Percentiles rank a stretch among this genome's conserved stretches.
phyloP scores from a whole-genome alignment of 306 rosid species.

The Biancaea sappan region DNA sequence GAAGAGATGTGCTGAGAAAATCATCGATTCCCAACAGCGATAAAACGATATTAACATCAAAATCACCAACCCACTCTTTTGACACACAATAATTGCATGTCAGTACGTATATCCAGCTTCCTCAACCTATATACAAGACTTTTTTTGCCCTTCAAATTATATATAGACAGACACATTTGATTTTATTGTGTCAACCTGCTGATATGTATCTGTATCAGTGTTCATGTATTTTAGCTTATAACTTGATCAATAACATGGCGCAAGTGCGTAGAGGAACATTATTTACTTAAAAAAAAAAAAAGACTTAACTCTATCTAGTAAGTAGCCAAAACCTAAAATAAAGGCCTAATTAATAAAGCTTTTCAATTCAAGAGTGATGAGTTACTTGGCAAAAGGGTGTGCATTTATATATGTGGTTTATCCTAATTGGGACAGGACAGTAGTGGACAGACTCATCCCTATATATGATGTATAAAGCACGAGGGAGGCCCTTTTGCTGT shows the following conservation, averaged over 20 bases:
- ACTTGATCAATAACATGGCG: too few species aligned
- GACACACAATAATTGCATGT: too few species aligned
- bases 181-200: too few species aligned
- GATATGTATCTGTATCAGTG: too few species aligned
- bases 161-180: too few species aligned
- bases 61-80: background rate
- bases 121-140: too few species aligned
- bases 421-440: slow-evolving; percentile 33
- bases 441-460: background rate
- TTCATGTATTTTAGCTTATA: too few species aligned
- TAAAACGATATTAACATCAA: background rate
- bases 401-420: background rate
- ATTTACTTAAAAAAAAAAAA: background rate
- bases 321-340: background rate
- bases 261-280: background rate
- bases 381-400: slow-evolving; percentile 14
- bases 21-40: slow-evolving; percentile 24
- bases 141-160: too few species aligned
- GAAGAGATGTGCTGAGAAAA: slow-evolving; percentile 10
- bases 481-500: slow-evolving; percentile 20
- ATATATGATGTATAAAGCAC: background rate
- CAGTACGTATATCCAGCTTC: slow-evolving; percentile 23
- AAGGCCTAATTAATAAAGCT: background rate
- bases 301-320: background rate
- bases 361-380: slow-evolving; percentile 35